Evolutionary conservation across 2,329 filamentous ascomycete genomes (phyloP).

Genomic region (Conoideocrella luteorostrata): DNA sequence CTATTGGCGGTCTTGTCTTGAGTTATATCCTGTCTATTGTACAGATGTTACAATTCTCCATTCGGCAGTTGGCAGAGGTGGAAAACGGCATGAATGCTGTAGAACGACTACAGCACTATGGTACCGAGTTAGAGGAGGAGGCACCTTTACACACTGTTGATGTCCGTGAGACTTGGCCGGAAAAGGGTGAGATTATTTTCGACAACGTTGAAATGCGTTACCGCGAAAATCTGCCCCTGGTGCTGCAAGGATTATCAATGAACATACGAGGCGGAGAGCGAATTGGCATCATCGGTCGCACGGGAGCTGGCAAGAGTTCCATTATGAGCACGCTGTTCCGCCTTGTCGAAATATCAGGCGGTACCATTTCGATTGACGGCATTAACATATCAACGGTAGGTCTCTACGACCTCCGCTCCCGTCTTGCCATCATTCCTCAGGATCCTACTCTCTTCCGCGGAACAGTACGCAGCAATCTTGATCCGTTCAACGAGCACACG

Average conservation of each 20-base stretch:
- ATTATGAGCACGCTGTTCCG: conserved; percentile 82
- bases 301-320: conserved; percentile 75
- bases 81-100: conserved; percentile 98
- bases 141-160: conserved; percentile 73
- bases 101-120: conserved; percentile 87
- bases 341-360: conserved; percentile 58
- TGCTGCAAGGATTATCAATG: conserved; percentile 64
- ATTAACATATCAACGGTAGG: conserved; percentile 67
- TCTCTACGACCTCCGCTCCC: conserved; percentile 67
- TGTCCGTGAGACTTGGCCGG: conserved; percentile 72
- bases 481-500: conserved; percentile 72
- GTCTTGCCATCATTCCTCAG: conserved; percentile 77
- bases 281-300: conserved; percentile 75
- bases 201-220: conserved; percentile 75
- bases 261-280: conserved; percentile 70
- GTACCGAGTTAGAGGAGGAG: conserved; percentile 79
- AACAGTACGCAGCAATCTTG: conserved; percentile 72
- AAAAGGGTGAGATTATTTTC: conserved; percentile 75
- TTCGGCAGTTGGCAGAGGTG: conserved; percentile 88
- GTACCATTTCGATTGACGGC: conserved; percentile 59
- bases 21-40: conserved; percentile 92
- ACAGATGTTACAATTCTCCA: conserved; percentile 92
- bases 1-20: conserved; percentile 79
- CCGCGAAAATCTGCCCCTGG: conserved; percentile 63
- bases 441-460: conserved; percentile 79